Evolutionary conservation across 2,329 filamentous ascomycete species (phyloP), one percentile per base, ranked within the genome.

Genomic region (Nemania abortiva): DNA sequence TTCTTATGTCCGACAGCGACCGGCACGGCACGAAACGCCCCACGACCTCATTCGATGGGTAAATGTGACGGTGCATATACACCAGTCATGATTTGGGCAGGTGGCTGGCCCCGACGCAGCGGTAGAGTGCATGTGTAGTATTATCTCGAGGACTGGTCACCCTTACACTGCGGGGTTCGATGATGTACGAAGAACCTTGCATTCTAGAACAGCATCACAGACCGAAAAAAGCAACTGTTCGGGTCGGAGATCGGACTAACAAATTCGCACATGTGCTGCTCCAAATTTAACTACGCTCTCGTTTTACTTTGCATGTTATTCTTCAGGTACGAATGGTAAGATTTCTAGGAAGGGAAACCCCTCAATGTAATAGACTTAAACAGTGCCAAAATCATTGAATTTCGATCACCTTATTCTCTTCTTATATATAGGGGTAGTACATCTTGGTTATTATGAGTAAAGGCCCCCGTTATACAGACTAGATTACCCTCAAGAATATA

Each of bases 101-200:
- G 22, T 27, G 34, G 18, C 29, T 50, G 18, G 13, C 45, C 53
- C 22, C 18, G 49, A 50, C 45, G 15, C 53, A 22, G 37, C 60
- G 27, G 55, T 58, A 9, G 11, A 24, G 27, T 15, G 29, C 22
- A 20, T 24, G 18, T 60, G 45, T 27, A 10, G 20, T 59, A 50
- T 10, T 47, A 49, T 50, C 37, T 22, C 55, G 22, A 29, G 24
- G 6, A 45, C 27, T 39, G 11, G 18, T 3, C 24, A 56, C 31
- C 24, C 57, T 69, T 53, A 31, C 65, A 68, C 60, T 54, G 68
- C 62, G 54, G 69, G 66, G 64, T 54, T 56, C 13, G 29, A 61
- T 53, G 11, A 47, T 27, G 20, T 63, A 4, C 3, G 1, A n/a
- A 45, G 27, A 66, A 15, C 20, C 39, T 47, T 57, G n/a, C 55